Percentiles rank a stretch among this genome's conserved stretches.
Conservation (phyloP, 768 basidiomycete species). For the Obba rivulosa region DNA sequence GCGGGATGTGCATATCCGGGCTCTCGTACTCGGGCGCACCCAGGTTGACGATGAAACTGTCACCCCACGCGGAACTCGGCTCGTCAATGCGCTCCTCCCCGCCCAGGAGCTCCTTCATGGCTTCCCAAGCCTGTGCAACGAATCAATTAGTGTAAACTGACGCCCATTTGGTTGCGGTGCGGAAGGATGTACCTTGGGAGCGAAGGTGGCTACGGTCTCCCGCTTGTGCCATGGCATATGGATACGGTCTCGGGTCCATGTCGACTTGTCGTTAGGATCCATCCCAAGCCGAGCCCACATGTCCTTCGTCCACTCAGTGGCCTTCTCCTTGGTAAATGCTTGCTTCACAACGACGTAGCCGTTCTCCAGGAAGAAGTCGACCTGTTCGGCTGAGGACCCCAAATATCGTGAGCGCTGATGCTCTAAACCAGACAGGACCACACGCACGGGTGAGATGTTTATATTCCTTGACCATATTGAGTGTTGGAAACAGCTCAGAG, state of each 20-base stretch:
- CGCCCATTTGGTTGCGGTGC: neutral
- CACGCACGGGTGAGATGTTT: conserved; percentile 34
- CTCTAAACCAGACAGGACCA: neutral
- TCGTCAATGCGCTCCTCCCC: conserved; percentile 54
- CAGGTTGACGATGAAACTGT: conserved; percentile 61
- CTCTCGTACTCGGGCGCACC: conserved; percentile 41
- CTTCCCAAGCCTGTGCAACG: conserved; percentile 47
- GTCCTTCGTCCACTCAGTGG: conserved; percentile 43
- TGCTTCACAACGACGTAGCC: conserved; percentile 49
- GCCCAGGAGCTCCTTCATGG: conserved; percentile 56
- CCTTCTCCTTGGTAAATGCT: conserved; percentile 48
- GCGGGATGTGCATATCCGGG: conserved; percentile 25
- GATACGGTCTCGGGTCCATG: conserved; percentile 47
- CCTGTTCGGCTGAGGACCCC: conserved; percentile 35
- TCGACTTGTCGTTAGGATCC: conserved; percentile 47
- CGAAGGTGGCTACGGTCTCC: conserved; percentile 41
- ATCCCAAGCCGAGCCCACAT: conserved; percentile 49
- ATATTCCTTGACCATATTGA: conserved; percentile 24
- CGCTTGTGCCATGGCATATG: conserved; percentile 52
- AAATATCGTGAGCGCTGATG: neutral
- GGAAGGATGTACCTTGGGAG: conserved; percentile 40
- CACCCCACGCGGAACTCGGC: conserved; percentile 44
- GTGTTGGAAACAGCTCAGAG: neutral
- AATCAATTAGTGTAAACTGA: neutral
- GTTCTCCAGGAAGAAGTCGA: conserved; percentile 49